Conservation (phyloP, 495 filamentous ascomycete species). For the Symbiotaphrina buchneri region DNA sequence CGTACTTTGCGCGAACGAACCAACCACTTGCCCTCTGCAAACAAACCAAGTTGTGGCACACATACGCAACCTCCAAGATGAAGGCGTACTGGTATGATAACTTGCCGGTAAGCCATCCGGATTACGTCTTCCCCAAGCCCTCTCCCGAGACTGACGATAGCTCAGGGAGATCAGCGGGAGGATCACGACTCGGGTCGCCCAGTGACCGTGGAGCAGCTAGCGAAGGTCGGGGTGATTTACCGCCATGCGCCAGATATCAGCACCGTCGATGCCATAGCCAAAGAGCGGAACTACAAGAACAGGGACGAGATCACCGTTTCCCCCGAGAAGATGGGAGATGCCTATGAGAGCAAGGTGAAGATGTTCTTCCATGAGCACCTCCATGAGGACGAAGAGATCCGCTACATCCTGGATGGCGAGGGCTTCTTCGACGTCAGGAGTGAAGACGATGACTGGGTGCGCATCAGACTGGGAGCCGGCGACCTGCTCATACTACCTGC, state of each 20-base stretch:
- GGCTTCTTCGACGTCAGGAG: slow-evolving; percentile 89
- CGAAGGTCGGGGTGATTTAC: slow-evolving; percentile 57
- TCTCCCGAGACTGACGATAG: slow-evolving; percentile 4
- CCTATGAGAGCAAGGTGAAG: slow-evolving; percentile 80
- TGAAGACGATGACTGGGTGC: slow-evolving; percentile 58
- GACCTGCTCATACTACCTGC: slow-evolving; percentile 74
- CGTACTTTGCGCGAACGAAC: no score
- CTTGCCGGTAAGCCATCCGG: slow-evolving; percentile 31
- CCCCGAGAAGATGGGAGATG: slow-evolving; percentile 61
- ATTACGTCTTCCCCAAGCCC: background rate
- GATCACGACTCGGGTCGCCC: slow-evolving; percentile 64
- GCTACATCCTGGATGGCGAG: slow-evolving; percentile 77
- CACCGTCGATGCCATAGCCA: slow-evolving; percentile 49
- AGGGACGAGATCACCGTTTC: slow-evolving; percentile 85
- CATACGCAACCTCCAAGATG: no score
- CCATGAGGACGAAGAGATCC: slow-evolving; percentile 97
- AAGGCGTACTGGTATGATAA: slow-evolving; percentile 73
- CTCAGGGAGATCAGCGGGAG: slow-evolving; percentile 74
- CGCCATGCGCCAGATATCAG: slow-evolving; percentile 37
- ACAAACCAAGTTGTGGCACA: no score
- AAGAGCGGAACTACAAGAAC: slow-evolving; percentile 70
- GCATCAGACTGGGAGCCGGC: slow-evolving; percentile 51
- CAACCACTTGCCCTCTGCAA: no score
- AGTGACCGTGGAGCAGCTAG: slow-evolving; percentile 38
- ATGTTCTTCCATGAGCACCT: slow-evolving; percentile 87